Evolutionary conservation across 805 yeast species (phyloP).

Genomic region (Wickerhamiella allomyrinae): DNA sequence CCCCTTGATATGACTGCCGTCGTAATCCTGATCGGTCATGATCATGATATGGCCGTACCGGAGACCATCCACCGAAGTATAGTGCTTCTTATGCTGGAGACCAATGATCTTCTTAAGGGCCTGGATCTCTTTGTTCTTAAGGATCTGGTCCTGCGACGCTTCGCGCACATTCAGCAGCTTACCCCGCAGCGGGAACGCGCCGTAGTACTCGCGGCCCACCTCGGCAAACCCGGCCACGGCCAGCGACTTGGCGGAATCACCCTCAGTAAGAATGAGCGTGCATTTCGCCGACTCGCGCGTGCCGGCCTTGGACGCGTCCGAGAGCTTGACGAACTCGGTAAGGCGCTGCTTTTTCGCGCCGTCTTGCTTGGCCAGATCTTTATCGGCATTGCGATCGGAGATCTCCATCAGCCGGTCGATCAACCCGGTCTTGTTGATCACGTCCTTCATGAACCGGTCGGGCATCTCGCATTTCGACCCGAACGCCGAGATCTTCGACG

Average conservation of each 20-base stretch:
- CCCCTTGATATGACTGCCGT: constrained; percentile 96
- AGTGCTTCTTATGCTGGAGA: constrained; percentile 77
- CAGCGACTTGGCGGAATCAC: constrained; percentile 84
- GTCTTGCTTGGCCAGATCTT: constrained; percentile 74
- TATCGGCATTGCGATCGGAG: constrained; percentile 80
- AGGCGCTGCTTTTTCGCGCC: constrained; percentile 72
- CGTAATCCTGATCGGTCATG: constrained; percentile 99
- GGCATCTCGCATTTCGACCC: constrained; percentile 73
- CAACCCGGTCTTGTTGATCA: constrained; percentile 53
- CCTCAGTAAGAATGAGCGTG: constrained; percentile 88
- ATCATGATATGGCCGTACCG: constrained; percentile 96
- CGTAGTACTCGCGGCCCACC: constrained; percentile 89
- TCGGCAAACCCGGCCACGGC: constrained; percentile 92
- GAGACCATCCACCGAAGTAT: constrained; percentile 55
- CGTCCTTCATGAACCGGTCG: constrained; percentile 59
- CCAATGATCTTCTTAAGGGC: constrained; percentile 94
- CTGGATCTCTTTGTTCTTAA: constrained; percentile 86
- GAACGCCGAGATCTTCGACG: constrained; percentile 77
- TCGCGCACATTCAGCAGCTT: constrained; percentile 90
- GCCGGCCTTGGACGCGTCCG: constrained; percentile 94
- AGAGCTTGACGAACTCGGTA: constrained; percentile 77
- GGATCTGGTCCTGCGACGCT: constrained; percentile 88
- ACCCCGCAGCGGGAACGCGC: constrained; percentile 92
- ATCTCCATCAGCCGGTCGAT: constrained; percentile 57
- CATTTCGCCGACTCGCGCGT: constrained; percentile 84